Evolutionary conservation across 805 yeast genomes (phyloP), one percentile per base, ranked within the genome.

Genomic region (Yamadazyma insecticola): DNA sequence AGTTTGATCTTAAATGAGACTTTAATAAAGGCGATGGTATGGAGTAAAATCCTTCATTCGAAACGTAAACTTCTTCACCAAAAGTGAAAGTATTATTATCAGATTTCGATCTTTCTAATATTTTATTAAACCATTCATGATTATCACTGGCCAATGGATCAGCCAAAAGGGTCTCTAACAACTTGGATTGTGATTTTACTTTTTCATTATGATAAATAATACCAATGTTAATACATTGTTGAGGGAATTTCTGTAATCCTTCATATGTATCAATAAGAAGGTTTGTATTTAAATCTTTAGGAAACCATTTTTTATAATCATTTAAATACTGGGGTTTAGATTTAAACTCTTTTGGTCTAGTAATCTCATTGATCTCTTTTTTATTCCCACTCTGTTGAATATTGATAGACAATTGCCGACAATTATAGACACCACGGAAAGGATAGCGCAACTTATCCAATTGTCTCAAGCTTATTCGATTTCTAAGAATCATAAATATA

Each of bases 61-160:
- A 35, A 17, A 14, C 13, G 10, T 6, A 22, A 6, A 24, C 35
- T 11, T 22, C 31, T 9, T 35, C 35, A 2, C 36, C 35, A 22
- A 44, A 53, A 5, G 30, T 27, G 29, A 62, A 53, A 8, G 32
- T 30, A 30, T 50, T 51, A 26, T 48, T 53, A 7, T 35, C 33
- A 1, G 32, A 18, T 8, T 46, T 34, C 13, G 44, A 17, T 26
- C 71, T 47, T 3, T 30, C 26, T 6, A 25, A 42, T 4, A 65
- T 36, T 16, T 39, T 28, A n/a, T 46, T 28, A 16, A 54, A 58
- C 70, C 70, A 61, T 10, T 20, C n/a, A 14, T 45, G 36, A 35
- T 57, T 61, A 9, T 42, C 43, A 9, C 40, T 45, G 10, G 70
- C 51, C 29, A 65, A 47, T 5, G 72, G 72, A 34, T 65, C 70